Evolutionary conservation across 1,284 basidiomycete species (phyloP), one percentile per base, ranked within the genome.

Genomic region (Naganishia cerealis): DNA sequence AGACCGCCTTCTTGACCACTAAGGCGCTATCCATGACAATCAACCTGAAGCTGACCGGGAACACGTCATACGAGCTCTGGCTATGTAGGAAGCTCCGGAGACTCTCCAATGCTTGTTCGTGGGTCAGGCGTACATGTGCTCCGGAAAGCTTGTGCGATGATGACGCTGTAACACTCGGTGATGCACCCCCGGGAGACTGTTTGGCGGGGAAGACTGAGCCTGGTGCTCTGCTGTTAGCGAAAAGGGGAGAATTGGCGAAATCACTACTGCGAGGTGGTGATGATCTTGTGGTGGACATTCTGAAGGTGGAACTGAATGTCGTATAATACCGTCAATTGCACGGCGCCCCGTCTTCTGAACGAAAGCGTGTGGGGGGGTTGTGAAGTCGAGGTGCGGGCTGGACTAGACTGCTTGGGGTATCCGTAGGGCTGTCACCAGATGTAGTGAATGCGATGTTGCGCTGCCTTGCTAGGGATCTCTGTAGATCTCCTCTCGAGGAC

Each of bases 1-100:
- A 90, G 16, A 97, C 81, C 12, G 92, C 92, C 79, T 93, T 92
- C 83, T 93, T 94, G 58, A 96, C 93, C 77, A 90, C 92, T 73
- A 97, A 85, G 78, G 93, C 90, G 61, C 90, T 92, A 81, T 99
- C 96, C 65, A 99, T 87, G 21, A 98, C 93, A 76, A 99, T 97
- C 73, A 99, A 85, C 72, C 96, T 86, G 81, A 95, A 99, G 81
- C 89, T 91, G 81, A 97, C 91, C 18, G 94, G 94, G 73, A 97
- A 94, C 33, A 94, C 92, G 80, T 98, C 94, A 82, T 98, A 98
- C 71, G 88, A 88, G 46, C 89, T 92, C 71, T 91, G 86, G 67
- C 88, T 87, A 75, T 87, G 90, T 79, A 98, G 87, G 80, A 94
- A 92, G 66, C 83, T 83, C 59, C 94, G 87, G 73, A 97, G 92